phyloP scores from a whole-genome alignment of 2,329 filamentous ascomycete genomes.

The Annulohypoxylon truncatum region DNA sequence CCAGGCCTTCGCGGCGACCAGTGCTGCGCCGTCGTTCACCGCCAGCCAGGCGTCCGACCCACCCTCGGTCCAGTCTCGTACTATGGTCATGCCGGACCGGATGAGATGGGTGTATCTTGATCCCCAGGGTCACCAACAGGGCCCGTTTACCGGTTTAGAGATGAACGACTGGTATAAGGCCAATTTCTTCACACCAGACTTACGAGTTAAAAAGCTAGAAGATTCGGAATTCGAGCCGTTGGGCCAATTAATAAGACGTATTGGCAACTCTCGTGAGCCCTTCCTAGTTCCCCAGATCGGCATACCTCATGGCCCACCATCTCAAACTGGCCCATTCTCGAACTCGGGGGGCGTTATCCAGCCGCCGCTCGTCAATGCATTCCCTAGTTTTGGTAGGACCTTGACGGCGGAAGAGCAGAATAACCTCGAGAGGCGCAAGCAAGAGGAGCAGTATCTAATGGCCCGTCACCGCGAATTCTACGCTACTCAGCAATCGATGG shows the following conservation, averaged over 20 bases:
- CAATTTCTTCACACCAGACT: conserved; percentile 94
- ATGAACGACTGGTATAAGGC: conserved; percentile 99
- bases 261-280: conserved; percentile 96
- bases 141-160: conserved; percentile 94
- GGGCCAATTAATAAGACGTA: conserved; percentile 92
- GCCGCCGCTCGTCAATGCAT: conserved; percentile 91
- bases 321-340: conserved; percentile 61
- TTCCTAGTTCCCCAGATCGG: conserved; percentile 98
- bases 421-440: conserved; percentile 93
- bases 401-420: conserved; percentile 98
- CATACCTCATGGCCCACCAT: conserved; percentile 85
- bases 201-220: conserved; percentile 94
- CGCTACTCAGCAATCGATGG: conserved; percentile 83
- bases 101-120: conserved; percentile 99
- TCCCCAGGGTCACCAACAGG: conserved; percentile 90
- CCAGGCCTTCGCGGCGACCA: conserved; percentile 48
- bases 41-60: conserved; percentile 57
- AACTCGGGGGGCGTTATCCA: conserved; percentile 72
- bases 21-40: conserved; percentile 49
- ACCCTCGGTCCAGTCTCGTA: conserved; percentile 77
- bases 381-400: conserved; percentile 96
- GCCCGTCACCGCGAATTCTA: conserved; percentile 95
- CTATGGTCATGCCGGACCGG: conserved; percentile 98
- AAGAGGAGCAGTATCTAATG: conserved; percentile 97
- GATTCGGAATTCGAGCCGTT: conserved; percentile 94